Percentiles rank a stretch among this genome's conserved stretches.
phyloP scores from a whole-genome alignment of 192 early-diverging fungal genomes.

The Entophlyctis luteolus region DNA sequence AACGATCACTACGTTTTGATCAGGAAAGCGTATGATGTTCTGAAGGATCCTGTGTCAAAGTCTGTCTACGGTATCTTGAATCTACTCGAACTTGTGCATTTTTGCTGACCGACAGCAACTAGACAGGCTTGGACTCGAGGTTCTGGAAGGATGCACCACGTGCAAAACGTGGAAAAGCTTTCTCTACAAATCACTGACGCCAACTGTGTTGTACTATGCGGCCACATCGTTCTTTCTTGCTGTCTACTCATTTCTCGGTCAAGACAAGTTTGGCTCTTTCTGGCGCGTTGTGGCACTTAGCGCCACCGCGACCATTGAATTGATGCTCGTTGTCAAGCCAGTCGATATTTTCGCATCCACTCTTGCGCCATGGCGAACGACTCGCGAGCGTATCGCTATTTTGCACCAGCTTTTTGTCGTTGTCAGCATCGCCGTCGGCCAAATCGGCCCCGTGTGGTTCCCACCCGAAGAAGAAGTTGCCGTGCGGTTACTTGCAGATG shows the following conservation, averaged over 20 bases:
- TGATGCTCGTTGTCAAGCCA: conserved; percentile 13
- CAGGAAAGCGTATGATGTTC: conserved; percentile 41
- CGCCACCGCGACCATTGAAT: conserved; percentile 31
- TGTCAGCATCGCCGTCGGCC: conserved; percentile 38
- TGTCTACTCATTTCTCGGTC: conserved; percentile 39
- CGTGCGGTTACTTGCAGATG: too few relatives aligned
- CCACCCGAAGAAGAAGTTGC: too few relatives aligned
- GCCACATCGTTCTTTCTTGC: conserved; percentile 25
- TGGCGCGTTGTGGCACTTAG: conserved; percentile 40
- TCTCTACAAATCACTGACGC: conserved; percentile 13
- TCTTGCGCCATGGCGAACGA: conserved; percentile 39
- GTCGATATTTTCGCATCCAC: conserved; percentile 5
- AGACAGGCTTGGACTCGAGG: conserved; percentile 40
- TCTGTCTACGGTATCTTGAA: conserved; percentile 36
- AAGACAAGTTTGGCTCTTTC: conserved; percentile 39
- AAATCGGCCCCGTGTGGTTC: conserved; percentile 46
- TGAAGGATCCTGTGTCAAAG: conserved; percentile 40
- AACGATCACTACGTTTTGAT: conserved; percentile 36
- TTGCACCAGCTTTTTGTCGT: conserved; percentile 46
- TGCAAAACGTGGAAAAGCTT: conserved; percentile 45
- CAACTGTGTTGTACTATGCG: conserved; percentile 32
- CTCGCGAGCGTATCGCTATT: conserved; percentile 37
- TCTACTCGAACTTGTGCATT: neutral
- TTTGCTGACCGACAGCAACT: neutral
- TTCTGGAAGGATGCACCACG: conserved; percentile 24